Conservation (phyloP, 2,329 filamentous ascomycete species). For the Bimuria novae-zelandiae region DNA sequence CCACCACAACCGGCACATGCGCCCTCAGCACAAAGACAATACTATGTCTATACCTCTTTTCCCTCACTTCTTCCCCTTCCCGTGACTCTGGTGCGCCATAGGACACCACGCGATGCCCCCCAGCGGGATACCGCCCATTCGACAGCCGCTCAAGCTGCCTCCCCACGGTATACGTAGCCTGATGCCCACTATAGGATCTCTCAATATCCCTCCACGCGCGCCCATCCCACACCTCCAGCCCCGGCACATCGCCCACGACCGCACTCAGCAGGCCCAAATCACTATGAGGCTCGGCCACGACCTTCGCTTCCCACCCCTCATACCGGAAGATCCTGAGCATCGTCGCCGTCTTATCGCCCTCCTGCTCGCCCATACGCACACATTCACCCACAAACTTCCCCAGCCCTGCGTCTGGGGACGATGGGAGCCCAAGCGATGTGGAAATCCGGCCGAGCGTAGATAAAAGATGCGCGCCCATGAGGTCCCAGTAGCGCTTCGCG, state of each 20-base stretch:
- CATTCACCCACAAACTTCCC: slow-evolving; percentile 35
- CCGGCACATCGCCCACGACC: slow-evolving; percentile 43
- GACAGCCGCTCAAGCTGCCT: slow-evolving; percentile 36
- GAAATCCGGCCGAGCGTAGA: slow-evolving; percentile 31
- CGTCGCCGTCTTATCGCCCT: slow-evolving; percentile 36
- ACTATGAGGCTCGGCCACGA: slow-evolving; percentile 44
- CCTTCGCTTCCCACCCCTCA: slow-evolving; percentile 40
- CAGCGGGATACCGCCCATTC: slow-evolving; percentile 37
- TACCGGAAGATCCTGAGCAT: slow-evolving; percentile 46
- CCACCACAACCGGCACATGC: slow-evolving; percentile 31
- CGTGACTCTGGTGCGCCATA: slow-evolving; percentile 23
- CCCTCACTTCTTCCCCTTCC: not conserved
- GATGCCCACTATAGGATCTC: slow-evolving; percentile 23
- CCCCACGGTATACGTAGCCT: slow-evolving; percentile 36
- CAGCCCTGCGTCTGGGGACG: slow-evolving; percentile 21
- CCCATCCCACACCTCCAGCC: slow-evolving; percentile 43
- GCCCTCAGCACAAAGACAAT: slow-evolving; percentile 46
- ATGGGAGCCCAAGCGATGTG: slow-evolving; percentile 23
- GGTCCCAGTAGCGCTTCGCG: slow-evolving; percentile 39
- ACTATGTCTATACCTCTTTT: slow-evolving; percentile 34
- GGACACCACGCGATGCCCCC: slow-evolving; percentile 42
- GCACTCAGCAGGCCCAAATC: slow-evolving; percentile 42
- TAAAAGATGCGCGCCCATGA: slow-evolving; percentile 34
- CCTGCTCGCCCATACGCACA: slow-evolving; percentile 21
- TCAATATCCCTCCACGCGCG: slow-evolving; percentile 34